These are phyloP conservation scores for Bodo saltans DNA, from an alignment of 78 protist genomes.

Conservation along the genomic window DNA sequence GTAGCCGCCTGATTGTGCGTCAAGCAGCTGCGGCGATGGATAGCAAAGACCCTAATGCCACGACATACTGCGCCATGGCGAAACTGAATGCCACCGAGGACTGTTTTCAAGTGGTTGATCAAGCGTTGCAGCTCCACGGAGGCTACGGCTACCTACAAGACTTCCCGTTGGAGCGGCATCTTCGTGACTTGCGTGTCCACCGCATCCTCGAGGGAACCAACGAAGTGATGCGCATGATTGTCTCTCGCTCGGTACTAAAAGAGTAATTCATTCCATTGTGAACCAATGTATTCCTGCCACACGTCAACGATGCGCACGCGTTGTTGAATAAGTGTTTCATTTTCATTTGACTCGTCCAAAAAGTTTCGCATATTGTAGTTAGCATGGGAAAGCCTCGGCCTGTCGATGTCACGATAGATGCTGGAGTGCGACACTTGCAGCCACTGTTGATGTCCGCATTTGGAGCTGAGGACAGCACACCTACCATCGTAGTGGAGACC, in stretches of 20 bases:
- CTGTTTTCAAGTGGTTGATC: conserved; percentile 56
- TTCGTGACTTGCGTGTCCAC: conserved; percentile 90
- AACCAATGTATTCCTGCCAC: too few relatives aligned
- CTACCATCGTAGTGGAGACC: too few relatives aligned
- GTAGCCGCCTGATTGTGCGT: conserved; percentile 71
- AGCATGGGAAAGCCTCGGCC: too few relatives aligned
- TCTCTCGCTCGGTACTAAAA: conserved; percentile 41
- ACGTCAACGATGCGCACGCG: too few relatives aligned
- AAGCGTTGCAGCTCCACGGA: conserved; percentile 82
- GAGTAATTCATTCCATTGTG: too few relatives aligned
- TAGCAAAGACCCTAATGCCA: conserved; percentile 30
- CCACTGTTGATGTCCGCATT: too few relatives aligned
- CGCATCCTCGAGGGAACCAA: conserved; percentile 86
- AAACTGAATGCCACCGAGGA: conserved; percentile 73
- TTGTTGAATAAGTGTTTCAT: too few relatives aligned
- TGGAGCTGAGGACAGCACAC: too few relatives aligned
- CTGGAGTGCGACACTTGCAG: too few relatives aligned
- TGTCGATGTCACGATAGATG: too few relatives aligned
- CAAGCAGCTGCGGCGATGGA: conserved; percentile 51
- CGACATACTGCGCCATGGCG: conserved; percentile 83
- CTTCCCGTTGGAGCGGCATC: conserved; percentile 70
- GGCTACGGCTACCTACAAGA: conserved; percentile 90
- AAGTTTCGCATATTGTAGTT: too few relatives aligned
- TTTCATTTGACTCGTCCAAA: too few relatives aligned
- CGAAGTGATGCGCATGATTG: conserved; percentile 68